Base-by-base conservation (phyloP, 2,329 filamentous ascomycete genomes). In the Chrysoporthe deuterocubensis region DNA sequence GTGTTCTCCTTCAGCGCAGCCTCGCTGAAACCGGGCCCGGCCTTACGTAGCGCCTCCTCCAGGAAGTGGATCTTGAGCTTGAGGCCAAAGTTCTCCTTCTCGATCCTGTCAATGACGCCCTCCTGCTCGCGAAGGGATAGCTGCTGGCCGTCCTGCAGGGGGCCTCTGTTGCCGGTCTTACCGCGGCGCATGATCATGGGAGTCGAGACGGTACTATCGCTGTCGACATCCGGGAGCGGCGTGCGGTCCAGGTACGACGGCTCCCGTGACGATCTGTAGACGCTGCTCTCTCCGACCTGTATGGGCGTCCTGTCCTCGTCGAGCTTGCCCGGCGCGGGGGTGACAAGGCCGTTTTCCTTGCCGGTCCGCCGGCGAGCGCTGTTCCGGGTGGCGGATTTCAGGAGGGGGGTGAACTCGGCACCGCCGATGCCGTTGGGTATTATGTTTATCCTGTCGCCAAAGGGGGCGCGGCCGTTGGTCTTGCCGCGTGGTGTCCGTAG, bases 31-130 rank as follows among this genome's bases (percentile, higher is more conserved):
- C 94, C 93, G 8, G 93, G 94, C 0, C 95, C 95, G 65, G 91
- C 89, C 77, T 96, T 97, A 64, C 90, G 88, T 62, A 99, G 81
- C 16, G 93, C 92, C 73, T 98, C 93, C 78, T 99, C 94, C 66
- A 99, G 85, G 77, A 97, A 99, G 78, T 98, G 94, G 64, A 98
- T 97, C 79, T 97, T 97, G 73, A 98, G 86, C 79, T 98, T 98
- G 65, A 99, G 84, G 34, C 93, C 93, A 76, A 98, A 99, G 76
- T 99, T 99, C 76, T 98, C 96, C 82, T 99, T 99, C 76, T 97
- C 94, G 74, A 99, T 95, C 76, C 92, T 92, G 81, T 97, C 93
- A 73, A 99, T 95, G 72, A 96, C 92, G 73, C 93, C 94, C 79
- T 98, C 96, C 78, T 99, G 96, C 76, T 99, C 96, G 70, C 94